phyloP scores from a whole-genome alignment of 345 rosid genomes.

The Gossypium turneri region DNA sequence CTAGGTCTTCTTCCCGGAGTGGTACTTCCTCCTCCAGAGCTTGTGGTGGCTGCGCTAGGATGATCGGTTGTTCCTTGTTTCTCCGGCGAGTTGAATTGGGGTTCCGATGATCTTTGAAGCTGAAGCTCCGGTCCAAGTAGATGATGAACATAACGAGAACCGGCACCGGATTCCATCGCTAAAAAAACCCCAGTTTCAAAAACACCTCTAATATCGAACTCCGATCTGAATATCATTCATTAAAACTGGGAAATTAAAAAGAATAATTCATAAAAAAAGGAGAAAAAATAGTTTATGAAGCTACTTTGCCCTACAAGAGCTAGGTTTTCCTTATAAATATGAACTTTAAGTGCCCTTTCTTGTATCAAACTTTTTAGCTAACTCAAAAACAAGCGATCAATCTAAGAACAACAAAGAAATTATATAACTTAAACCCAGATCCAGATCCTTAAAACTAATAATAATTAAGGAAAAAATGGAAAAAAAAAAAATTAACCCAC shows the following conservation, averaged over 20 bases:
- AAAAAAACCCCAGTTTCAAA: slow-evolving; percentile 1
- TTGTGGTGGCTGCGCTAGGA: slow-evolving; percentile 33
- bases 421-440: slow-evolving; percentile 25
- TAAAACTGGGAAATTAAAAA: slow-evolving; percentile 11
- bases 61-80: slow-evolving; percentile 34
- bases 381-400: background rate
- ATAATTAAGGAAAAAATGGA: background rate
- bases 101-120: slow-evolving; percentile 33
- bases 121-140: slow-evolving; percentile 44
- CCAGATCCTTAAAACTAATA: slow-evolving; percentile 31
- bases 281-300: slow-evolving; percentile 8
- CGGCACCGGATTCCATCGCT: slow-evolving; percentile 26
- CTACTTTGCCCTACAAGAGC: background rate
- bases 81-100: slow-evolving; percentile 27
- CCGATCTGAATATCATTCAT: background rate
- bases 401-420: background rate
- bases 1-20: slow-evolving; percentile 53
- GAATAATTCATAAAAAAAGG: slow-evolving; percentile 21
- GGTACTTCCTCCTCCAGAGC: slow-evolving; percentile 27
- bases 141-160: slow-evolving; percentile 40
- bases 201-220: background rate
- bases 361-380: background rate
- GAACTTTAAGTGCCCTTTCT: background rate
- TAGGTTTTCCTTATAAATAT: background rate
- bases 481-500: background rate